Base-by-base conservation (phyloP, 768 basidiomycete genomes). In the Boletus rubescentipes region DNA sequence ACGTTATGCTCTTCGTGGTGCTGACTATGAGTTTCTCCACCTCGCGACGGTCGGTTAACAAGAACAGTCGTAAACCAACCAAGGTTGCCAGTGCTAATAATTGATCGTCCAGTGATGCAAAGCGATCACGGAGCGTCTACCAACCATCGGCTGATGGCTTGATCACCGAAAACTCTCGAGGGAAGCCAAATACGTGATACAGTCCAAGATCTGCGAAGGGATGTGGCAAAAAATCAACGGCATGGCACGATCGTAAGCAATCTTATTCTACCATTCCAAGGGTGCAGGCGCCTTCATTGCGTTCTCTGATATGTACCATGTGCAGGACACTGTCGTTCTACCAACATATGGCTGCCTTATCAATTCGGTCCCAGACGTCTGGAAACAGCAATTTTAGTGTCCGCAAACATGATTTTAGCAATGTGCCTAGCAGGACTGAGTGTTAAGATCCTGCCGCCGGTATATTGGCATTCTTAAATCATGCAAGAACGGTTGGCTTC, bases 71-170 rank as follows among this genome's bases (percentile, higher is more conserved):
- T 30, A 6, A 42, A 31, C 14, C 3, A 29, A 14, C 26, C n/a
- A 29, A 34, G 9, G 23, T 15, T 16, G 4, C 12, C 29, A 49
- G 10, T 16, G 4, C 12, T 23, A 49, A 11, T 5, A 37, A 40
- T 61, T 38, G 35, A 54, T 40, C 32, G 7, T 10, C 23, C 20
- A 14, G 31, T 20, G 14, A 18, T 43, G 40, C 23, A 9, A 37
- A 45, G 37, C 14, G 10, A 9, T 14, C 16, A 11, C 9, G 34
- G 18, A 43, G 49, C 51, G 48, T 56, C 26, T 51, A 46, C 16
- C 15, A 34, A 5, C 6, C n/a, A 36, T 21, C 60, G 58, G 59
- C 1, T 1, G 21, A 32, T 55, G 64, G 61, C 9, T 44, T 44
- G 46, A 8, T 58, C 1, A 39, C 64, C 63, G 54, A 23, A 9